Base-by-base conservation (phyloP, 1,139 yeast genomes). In the Kodamaea alishanica region DNA sequence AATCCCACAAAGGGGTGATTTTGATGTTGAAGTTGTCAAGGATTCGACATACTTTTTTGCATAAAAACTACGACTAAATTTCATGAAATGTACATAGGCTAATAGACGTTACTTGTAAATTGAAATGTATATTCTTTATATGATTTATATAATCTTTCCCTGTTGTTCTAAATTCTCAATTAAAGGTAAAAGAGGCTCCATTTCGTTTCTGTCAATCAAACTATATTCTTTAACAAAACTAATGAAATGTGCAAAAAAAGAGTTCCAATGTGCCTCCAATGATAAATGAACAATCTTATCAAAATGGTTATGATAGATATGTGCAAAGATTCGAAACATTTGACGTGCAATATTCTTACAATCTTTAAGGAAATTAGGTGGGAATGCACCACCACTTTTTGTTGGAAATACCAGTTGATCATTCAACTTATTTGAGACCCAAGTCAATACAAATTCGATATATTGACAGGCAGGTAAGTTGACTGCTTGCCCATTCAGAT, bases 191-290 rank as follows among this genome's bases (percentile, higher is more conserved):
- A 92, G 66, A 1, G 98, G 98, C 43, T 73, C 84, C 63, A 89
- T 67, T 50, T 92, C 98, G 44, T 73, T 70, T 43, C 80, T 67
- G 48, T 90, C 97, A 34, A 92, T 71, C 48, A 92, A 73, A 40
- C 77, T 82, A 61, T 87, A 92, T 50, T 89, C 96, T 53, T 84
- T 84, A 11, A 84, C 79, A 55, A 92, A 86, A 41, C 95, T 84
- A 37, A 90, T 75, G 56, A 85, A 92, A 60, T 94, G 98, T n/a
- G 96, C 94, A 63, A 92, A 94, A 55, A 90, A 88, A 4, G 97
- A 89, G 62, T 94, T 92, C 96, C 96, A 92, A 60, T 94, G 98
- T 1, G 98, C 97, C 60, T 92, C 98, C 44, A 92, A 63, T 4
- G 95, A 83, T 46, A 94, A 67, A 60, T 92, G 97, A 24, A 92